phyloP scores from a whole-genome alignment of 1,284 basidiomycete species.

The Peniophora sp. region DNA sequence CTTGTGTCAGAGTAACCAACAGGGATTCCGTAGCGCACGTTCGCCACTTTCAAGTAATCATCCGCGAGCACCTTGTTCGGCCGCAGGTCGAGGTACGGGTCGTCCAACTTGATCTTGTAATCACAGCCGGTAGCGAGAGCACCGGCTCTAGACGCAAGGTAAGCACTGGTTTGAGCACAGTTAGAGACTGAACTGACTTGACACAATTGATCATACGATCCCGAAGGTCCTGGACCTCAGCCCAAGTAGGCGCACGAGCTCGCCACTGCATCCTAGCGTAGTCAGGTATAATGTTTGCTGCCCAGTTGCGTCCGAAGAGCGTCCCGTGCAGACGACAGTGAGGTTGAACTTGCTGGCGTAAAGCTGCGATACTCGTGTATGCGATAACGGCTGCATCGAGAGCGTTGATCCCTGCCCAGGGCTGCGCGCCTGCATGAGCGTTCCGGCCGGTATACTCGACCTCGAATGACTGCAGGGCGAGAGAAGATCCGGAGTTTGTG shows the following conservation, averaged over 20 bases:
- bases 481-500: constrained; percentile 41
- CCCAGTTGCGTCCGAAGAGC: constrained; percentile 57
- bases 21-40: constrained; percentile 29
- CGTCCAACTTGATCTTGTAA: constrained; percentile 33
- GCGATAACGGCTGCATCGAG: constrained; percentile 80
- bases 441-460: constrained; percentile 66
- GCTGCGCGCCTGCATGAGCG: constrained; percentile 68
- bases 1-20: constrained; percentile 7
- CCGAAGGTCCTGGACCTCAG: constrained; percentile 43
- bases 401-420: constrained; percentile 84
- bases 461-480: constrained; percentile 49
- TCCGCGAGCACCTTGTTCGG: constrained; percentile 56
- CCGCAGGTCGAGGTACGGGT: constrained; percentile 46
- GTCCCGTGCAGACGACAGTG: constrained; percentile 62
- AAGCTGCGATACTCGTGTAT: constrained; percentile 66
- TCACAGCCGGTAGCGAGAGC: constrained; percentile 59
- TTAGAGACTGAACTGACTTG: constrained; percentile 10
- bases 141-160: constrained; percentile 42
- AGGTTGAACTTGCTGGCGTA: constrained; percentile 57
- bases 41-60: constrained; percentile 21
- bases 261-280: constrained; percentile 53
- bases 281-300: constrained; percentile 55
- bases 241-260: constrained; percentile 49
- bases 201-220: constrained; percentile 19
- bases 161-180: not conserved